Evolutionary conservation across 2,329 filamentous ascomycete genomes (phyloP), one percentile per base, ranked within the genome.

Genomic region (Beauveria sp.): DNA sequence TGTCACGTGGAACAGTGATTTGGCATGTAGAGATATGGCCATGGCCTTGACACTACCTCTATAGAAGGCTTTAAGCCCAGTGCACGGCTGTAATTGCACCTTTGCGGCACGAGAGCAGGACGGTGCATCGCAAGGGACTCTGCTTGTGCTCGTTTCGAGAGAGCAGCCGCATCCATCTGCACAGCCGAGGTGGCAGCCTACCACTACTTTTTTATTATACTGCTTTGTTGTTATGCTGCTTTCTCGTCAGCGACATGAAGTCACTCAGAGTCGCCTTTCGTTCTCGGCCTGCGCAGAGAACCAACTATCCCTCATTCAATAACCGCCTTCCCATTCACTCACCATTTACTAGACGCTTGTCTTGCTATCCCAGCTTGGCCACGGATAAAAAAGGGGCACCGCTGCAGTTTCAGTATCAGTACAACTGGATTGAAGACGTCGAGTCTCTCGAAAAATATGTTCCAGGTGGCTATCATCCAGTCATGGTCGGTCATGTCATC

Each of bases 401-500:
- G 6, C 50, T 28, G 31, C n/a, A 8, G 20, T 18, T 45, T 56
- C 6, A 52, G 50, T 40, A 52, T 52, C 54, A 57, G 38, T 60
- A 60, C 31, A 18, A 53, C 46, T 60, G 57, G 57, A 60, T 60
- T 46, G 57, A 60, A 26, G 49, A 46, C 16, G 57, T 43, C n/a
- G 57, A 60, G 31, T 53, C 31, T 42, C 48, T 60, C 14, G 57
- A 52, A 46, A 60, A 60, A 34, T 60, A 60, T 46, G 34, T 12
- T 8, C 31, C 26, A 1, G 57, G 56, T 16, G 56, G 56, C 45
- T 59, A 59, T 24, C 56, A 59, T 28, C 56, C 56, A 31, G 34
- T 51, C 26, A 50, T 59, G 46, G 43, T 59, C 1, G 56, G 46
- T 24, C 20, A 59, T 20, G 26, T 51, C 18, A 24, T 59, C 26